These are phyloP conservation scores for Colletotrichum navitas DNA, from an alignment of 2,329 filamentous ascomycete species.

Conservation along the genomic window DNA sequence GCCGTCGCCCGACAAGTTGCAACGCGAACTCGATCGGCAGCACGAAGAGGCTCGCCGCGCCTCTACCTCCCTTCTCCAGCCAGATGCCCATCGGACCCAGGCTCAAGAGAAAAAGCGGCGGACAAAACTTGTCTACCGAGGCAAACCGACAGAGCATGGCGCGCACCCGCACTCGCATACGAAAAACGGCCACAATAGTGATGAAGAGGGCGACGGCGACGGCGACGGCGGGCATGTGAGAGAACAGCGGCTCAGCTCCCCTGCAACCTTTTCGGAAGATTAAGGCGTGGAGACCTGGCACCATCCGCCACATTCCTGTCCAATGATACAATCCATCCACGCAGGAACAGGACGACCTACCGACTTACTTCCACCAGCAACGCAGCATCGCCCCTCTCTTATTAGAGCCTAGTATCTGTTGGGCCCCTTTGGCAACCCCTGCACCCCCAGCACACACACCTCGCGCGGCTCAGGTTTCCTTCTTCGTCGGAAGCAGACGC, in stretches of 20 bases:
- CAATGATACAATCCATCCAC: conserved; percentile 32
- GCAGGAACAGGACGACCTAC: conserved; percentile 30
- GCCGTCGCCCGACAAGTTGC: conserved; percentile 32
- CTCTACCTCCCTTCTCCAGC: not conserved
- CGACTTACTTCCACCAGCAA: conserved; percentile 27
- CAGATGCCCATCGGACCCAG: not conserved
- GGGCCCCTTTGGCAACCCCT: conserved; percentile 9
- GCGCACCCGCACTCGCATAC: not conserved
- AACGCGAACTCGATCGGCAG: conserved; percentile 37
- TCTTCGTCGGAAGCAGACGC: conserved; percentile 8
- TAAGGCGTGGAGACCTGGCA: conserved; percentile 14
- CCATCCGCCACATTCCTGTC: not conserved
- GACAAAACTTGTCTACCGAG: conserved; percentile 20
- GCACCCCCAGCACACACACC: conserved; percentile 7
- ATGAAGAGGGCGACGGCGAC: not conserved
- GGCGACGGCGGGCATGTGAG: not conserved
- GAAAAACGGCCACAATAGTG: not conserved
- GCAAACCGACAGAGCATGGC: conserved; percentile 10
- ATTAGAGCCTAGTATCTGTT: conserved; percentile 21
- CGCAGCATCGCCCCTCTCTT: conserved; percentile 42
- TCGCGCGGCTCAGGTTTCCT: conserved; percentile 15
- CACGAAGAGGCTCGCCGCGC: conserved; percentile 12
- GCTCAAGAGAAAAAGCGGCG: conserved; percentile 22
- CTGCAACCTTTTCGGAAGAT: conserved; percentile 4
- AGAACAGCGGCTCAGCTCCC: not conserved